phyloP scores from a whole-genome alignment of 352 stramenopile genomes.

The Phytopythium cucurbitacearum region DNA sequence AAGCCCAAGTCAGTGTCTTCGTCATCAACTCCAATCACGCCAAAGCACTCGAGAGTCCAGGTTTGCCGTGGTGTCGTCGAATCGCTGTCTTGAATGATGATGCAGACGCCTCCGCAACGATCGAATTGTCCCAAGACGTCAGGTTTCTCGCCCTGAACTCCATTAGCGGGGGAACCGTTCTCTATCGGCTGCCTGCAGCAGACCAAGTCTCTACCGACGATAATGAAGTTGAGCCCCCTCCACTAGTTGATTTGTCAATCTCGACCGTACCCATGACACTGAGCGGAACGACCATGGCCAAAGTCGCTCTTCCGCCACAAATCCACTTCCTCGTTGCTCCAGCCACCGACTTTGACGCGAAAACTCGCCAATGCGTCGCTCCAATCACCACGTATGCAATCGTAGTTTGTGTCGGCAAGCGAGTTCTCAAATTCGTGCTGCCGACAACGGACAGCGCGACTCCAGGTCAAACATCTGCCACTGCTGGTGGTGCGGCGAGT shows the following conservation, averaged over 20 bases:
- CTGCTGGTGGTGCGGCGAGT: too few relatives aligned
- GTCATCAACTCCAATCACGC: constrained; percentile 3
- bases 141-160: constrained; percentile 17
- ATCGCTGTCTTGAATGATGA: constrained; percentile 9
- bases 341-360: background rate
- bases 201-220: too few relatives aligned
- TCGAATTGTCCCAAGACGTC: constrained; percentile 24
- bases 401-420: constrained; percentile 22
- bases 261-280: background rate
- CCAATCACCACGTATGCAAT: constrained; percentile 23
- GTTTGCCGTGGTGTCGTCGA: constrained; percentile 7
- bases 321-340: constrained; percentile 22
- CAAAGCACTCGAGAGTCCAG: too few relatives aligned
- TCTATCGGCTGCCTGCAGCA: background rate
- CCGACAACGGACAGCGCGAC: background rate
- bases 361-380: background rate
- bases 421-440: constrained; percentile 32
- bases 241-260: constrained; percentile 6
- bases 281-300: background rate
- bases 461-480: too few relatives aligned
- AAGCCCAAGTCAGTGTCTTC: constrained; percentile 12
- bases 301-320: background rate
- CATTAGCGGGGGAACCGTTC: too few relatives aligned
- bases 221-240: constrained; percentile 4
- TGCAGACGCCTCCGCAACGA: constrained; percentile 1